Base-by-base conservation (phyloP, 768 basidiomycete genomes). In the Lactarius psammicola region DNA sequence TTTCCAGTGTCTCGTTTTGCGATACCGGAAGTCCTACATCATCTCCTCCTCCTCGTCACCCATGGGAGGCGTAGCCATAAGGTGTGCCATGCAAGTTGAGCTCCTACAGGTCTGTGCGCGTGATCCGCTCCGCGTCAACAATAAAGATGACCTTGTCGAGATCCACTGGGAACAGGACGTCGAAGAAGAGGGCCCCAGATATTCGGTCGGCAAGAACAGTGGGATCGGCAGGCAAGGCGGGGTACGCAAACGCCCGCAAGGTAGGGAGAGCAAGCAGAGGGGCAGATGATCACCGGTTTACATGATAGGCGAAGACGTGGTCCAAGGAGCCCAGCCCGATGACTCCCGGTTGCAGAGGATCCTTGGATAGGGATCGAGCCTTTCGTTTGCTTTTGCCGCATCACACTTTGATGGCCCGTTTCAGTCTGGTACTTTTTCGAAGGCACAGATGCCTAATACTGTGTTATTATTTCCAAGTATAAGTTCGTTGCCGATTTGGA, bases 181-280 rank as follows among this genome's bases (percentile, higher is more conserved):
- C 97, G 18, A 99, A 85, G 84, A 99, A 99, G 54, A 99, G 87
- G 69, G 98, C 98, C 79, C 97, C 96, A 98, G 70, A 99, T 98
- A 62, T 96, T 89, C 11, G 96, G 85, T 75, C 13, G 36, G 36
- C 15, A 38, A 15, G 36, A 15, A 38, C 15, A 15, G 13, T 15
- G 36, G 13, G 13, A 6, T 11, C 36, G 13, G 13, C 15, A 38
- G 36, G 13, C 36, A 38, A 38, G 36, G 36, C 15, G 15, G 36
- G 15, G 34, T 13, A 36, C 34, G 34, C 11, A 10, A 10, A 36
- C n/a, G 11, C 34, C 34, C 11, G 13, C 34, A 13, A 13, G 34
- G 34, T 13, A 4, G 34, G n/a, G n/a, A 13, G 34, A 13, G 34
- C 11, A 36, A 36, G 11, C 34, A 3, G 34, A 13, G 34, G 2